A percentile compares a stretch with the other conserved stretches of the same genome.
Evolutionary conservation across 1,139 yeast species (phyloP).

Genomic region (Taphrina deformans): DNA sequence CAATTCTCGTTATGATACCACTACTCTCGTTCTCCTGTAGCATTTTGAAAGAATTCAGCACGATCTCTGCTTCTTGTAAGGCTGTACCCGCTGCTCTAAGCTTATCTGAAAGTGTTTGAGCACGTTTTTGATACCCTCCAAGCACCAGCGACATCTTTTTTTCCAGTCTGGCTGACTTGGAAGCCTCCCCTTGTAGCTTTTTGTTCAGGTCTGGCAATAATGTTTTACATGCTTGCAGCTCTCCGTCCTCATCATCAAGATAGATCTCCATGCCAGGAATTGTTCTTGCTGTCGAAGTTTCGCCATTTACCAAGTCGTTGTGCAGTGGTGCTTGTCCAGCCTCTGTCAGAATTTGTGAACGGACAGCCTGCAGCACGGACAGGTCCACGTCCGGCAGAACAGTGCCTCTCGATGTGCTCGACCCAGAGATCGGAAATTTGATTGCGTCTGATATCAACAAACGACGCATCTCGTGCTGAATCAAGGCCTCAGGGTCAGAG

Average conservation of each 20-base stretch:
- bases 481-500: constrained; percentile 25
- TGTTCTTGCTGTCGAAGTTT: constrained; percentile 29
- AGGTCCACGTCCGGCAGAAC: constrained; percentile 45
- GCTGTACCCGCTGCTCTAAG: constrained; percentile 33
- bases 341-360: not conserved
- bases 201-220: constrained; percentile 2
- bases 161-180: constrained; percentile 47
- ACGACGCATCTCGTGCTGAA: constrained; percentile 36
- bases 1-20: constrained; percentile 15
- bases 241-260: constrained; percentile 2
- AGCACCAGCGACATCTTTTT: constrained; percentile 44
- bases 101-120: constrained; percentile 23
- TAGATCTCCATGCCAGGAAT: constrained; percentile 24
- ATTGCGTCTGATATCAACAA: constrained; percentile 55
- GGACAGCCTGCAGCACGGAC: constrained; percentile 18
- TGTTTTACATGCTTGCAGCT: not conserved
- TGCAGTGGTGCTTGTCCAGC: constrained; percentile 37
- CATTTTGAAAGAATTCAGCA: constrained; percentile 21
- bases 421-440: constrained; percentile 44
- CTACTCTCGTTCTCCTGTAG: constrained; percentile 15
- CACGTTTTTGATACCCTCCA: constrained; percentile 46
- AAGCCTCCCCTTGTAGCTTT: constrained; percentile 42
- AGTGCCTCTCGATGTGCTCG: constrained; percentile 33
- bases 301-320: not conserved
- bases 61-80: constrained; percentile 20